phyloP scores from a whole-genome alignment of 352 stramenopile genomes.

The Paralagenidium karlingii region DNA sequence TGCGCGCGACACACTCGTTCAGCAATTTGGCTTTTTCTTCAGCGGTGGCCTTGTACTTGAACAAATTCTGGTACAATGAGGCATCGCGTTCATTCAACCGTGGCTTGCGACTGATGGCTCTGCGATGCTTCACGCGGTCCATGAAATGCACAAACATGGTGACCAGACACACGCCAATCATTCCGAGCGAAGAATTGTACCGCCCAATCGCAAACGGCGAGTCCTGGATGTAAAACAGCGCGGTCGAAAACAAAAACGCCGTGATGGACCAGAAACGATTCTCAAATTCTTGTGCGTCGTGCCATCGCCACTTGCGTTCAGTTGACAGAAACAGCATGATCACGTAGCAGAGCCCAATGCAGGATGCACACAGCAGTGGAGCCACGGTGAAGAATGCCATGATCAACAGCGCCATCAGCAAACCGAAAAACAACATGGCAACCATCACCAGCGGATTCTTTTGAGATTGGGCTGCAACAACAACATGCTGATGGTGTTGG shows the following conservation, averaged over 20 bases:
- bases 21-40: conserved; percentile 69
- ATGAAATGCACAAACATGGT: conserved; percentile 71
- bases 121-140: conserved; percentile 66
- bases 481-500: background rate
- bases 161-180: conserved; percentile 68
- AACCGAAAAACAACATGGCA: conserved; percentile 42
- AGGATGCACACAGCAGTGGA: conserved; percentile 64
- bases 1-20: conserved; percentile 50
- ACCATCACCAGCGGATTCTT: conserved; percentile 46
- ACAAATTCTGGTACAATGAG: conserved; percentile 65
- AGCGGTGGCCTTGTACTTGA: conserved; percentile 70
- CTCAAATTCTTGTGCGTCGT: conserved; percentile 91
- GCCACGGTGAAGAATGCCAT: conserved; percentile 78
- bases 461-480: background rate
- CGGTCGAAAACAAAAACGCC: conserved; percentile 84
- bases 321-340: conserved; percentile 71
- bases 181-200: conserved; percentile 56
- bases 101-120: conserved; percentile 52
- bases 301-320: conserved; percentile 76
- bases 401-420: conserved; percentile 48
- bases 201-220: conserved; percentile 78
- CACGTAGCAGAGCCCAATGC: conserved; percentile 72
- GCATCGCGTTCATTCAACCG: no score
- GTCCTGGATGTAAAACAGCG: conserved; percentile 91
- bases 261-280: conserved; percentile 96